These are phyloP conservation scores for Sporothrix euskadiensis DNA, from an alignment of 2,329 filamentous ascomycete genomes.

Conservation along the genomic window DNA sequence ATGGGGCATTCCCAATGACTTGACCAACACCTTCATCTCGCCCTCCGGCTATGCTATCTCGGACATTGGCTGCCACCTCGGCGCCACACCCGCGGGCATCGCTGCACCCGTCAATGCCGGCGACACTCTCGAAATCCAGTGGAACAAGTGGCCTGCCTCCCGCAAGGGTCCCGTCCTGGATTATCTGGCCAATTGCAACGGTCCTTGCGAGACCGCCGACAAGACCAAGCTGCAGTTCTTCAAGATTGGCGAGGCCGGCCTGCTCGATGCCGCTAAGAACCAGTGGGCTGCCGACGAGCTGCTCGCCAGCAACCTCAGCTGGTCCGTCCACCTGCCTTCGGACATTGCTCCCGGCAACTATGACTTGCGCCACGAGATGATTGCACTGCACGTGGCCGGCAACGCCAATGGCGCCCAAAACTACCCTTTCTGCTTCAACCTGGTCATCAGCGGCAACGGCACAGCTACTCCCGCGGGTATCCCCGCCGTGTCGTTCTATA, in stretches of 20 bases:
- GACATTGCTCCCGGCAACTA: conserved; percentile 52
- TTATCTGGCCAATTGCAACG: conserved; percentile 42
- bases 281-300: conserved; percentile 46
- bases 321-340: conserved; percentile 50
- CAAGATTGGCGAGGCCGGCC: conserved; percentile 39
- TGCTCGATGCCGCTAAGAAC: conserved; percentile 38
- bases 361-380: conserved; percentile 55
- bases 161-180: conserved; percentile 41
- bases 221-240: conserved; percentile 38
- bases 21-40: conserved; percentile 38
- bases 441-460: conserved; percentile 29
- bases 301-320: conserved; percentile 53
- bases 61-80: conserved; percentile 39
- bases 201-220: conserved; percentile 40
- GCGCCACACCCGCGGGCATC: conserved; percentile 36
- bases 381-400: conserved; percentile 37
- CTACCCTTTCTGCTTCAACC: conserved; percentile 33
- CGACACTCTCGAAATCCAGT: conserved; percentile 36
- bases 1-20: conserved; percentile 38
- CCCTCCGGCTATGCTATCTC: conserved; percentile 34
- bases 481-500: conserved; percentile 29
- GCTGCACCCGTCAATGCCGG: conserved; percentile 37
- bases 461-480: conserved; percentile 31
- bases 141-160: conserved; percentile 37
- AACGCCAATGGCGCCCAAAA: conserved; percentile 33